Base-by-base conservation (phyloP, 2,329 filamentous ascomycete genomes). In the Fusarium coffeatum region DNA sequence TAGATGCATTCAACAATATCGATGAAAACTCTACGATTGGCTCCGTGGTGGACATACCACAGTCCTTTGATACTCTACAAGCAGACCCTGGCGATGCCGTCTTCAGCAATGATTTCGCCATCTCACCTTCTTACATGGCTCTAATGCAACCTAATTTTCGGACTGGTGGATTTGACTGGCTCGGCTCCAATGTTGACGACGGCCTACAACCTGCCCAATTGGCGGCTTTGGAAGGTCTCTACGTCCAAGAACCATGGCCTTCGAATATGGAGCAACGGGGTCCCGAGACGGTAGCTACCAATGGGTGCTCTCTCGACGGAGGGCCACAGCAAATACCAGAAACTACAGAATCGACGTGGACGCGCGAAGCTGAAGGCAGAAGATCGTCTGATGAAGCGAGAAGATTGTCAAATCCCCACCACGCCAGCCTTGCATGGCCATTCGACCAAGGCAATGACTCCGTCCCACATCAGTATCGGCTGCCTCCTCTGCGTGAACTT, bases 391-490 rank as follows among this genome's bases (percentile, higher is more conserved):
- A 25, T 27, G 27, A 28, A 28, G 27, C 27, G 0, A n/a, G 9
- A 22, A 3, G 18, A 9, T 34, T 6, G 1, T 27, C 13, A 0
- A 22, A 54, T 3, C 15, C 22, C 4, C 34, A 58, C 9, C 11
- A 54, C 9, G 2, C 22, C 34, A 9, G 47, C 2, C 37, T 58
- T 16, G 47, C 48, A 1, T 58, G 55, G 55, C 55, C 55, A 6
- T 58, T 58, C n/a, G 55, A 58, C 2, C 55, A 58, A 15, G 48
- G 32, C 1, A 50, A 55, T 34, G 28, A 55, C 7, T 50, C 40
- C 4, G 12, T 27, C 0, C 27, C 55, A 3, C 37, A 15, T 25
- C 34, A 22, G 8, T 58, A 54, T 22, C 47, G 12, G 3, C 55
- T 54, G 0, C 55, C 55, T 23, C 55, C 55, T 4, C 55, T 58